phyloP scores from a whole-genome alignment of 192 early-diverging fungal genomes.

The Coemansia sp. region DNA sequence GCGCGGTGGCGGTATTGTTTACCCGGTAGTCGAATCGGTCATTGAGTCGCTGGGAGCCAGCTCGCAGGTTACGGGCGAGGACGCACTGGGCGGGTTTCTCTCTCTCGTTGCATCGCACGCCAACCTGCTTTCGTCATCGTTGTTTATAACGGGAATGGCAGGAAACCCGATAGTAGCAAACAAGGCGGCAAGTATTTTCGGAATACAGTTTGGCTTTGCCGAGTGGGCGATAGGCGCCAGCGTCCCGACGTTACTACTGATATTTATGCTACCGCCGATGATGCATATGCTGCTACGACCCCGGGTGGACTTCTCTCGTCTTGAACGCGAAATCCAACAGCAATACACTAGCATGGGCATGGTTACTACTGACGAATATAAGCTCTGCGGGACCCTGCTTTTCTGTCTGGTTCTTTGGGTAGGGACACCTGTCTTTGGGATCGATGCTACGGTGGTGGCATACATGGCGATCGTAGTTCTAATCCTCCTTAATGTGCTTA shows the following conservation, averaged over 20 bases:
- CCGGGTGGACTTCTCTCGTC: conserved; percentile 13
- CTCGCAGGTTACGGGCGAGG: conserved; percentile 13
- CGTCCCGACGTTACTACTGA: conserved; percentile 48
- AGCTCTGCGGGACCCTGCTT: conserved; percentile 54
- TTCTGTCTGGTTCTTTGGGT: conserved; percentile 62
- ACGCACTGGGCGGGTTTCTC: conserved; percentile 56
- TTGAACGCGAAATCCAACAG: conserved; percentile 21
- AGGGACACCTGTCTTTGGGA: conserved; percentile 53
- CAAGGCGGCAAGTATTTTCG: conserved; percentile 58
- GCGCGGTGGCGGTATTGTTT: conserved; percentile 72
- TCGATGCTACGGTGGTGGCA: conserved; percentile 68
- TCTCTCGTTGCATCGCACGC: conserved; percentile 62
- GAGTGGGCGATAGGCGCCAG: conserved; percentile 59
- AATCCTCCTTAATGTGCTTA: conserved; percentile 55
- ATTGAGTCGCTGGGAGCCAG: conserved; percentile 53
- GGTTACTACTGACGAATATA: conserved; percentile 27
- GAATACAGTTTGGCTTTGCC: conserved; percentile 63
- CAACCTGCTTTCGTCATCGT: conserved; percentile 68
- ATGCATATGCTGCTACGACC: conserved; percentile 30
- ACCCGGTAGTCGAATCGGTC: conserved; percentile 70
- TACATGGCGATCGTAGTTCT: conserved; percentile 58
- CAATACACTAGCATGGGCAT: conserved; percentile 23
- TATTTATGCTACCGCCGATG: conserved; percentile 34
- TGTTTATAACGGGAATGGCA: conserved; percentile 72
- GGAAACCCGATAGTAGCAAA: conserved; percentile 67